Evolutionary conservation across 2,329 filamentous ascomycete genomes (phyloP), one percentile per base, ranked within the genome.

Genomic region (Cucurbitaria berberidis): DNA sequence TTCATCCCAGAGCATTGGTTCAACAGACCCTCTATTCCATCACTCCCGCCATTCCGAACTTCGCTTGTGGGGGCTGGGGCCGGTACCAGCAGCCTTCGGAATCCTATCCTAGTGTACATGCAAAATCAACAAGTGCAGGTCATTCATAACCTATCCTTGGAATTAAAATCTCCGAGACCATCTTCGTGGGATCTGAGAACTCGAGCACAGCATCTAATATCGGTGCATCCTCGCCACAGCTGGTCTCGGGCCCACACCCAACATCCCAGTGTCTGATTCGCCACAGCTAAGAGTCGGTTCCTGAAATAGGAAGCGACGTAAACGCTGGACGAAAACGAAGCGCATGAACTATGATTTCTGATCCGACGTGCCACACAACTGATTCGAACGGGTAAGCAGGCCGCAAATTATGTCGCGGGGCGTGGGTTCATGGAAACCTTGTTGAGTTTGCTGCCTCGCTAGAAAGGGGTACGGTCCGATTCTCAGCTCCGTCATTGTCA

Each of bases 101-200:
- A 13, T 30, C 10, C 13, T 11, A 9, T 30, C 7, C 13, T 3
- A 26, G 24, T 26, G 24, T 26, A 26, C 24, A 26, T 26, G 24
- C 24, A 9, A 26, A 26, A 26, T 26, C 24, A 26, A 26, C 24
- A 9, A 26, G 44, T 45, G 40, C 39, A 38, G 27, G 45, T n/a
- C 34, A 18, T 19, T n/a, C 13, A 35, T 18, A 24, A 24, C 9
- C 43, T 35, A 29, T 34, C 19, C 24, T 51, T 48, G 40, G 44
- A n/a, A 38, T 51, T 43, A 50, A 51, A 56, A 51, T 59, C 56
- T 59, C 56, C 56, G 56, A 49, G 59, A 43, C 39, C 48, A 59
- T 52, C 55, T n/a, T 36, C 44, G 26, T 43, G 40, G 24, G 11
- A 43, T 13, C 40, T 42, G 39, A n/a, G 7, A 26, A 26, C 24